Evolutionary conservation across 495 filamentous ascomycete genomes (phyloP).

Genomic region (Cercophora sp.): DNA sequence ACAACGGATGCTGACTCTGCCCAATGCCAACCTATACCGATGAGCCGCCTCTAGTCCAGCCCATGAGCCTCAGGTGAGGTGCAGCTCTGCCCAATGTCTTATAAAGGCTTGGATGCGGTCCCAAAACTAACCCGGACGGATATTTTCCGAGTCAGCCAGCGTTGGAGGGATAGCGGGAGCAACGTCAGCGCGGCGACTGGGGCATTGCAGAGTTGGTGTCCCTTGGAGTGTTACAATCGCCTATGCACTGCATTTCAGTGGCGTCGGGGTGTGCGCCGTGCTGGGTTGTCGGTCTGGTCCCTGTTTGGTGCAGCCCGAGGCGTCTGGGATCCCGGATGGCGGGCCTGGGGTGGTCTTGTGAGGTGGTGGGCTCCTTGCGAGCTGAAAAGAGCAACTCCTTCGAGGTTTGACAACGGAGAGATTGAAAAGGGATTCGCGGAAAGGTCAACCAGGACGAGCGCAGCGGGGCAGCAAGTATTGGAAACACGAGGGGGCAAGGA

Average conservation of each 20-base stretch:
- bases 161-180: conserved; percentile 2
- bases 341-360: conserved; percentile 4
- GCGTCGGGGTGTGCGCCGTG: conserved; percentile 15
- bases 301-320: conserved; percentile 6
- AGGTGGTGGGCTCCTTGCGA: neutral
- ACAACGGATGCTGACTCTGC: conserved; percentile 5
- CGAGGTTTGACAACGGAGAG: neutral
- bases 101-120: conserved; percentile 13
- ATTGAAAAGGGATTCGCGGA: neutral
- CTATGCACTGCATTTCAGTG: conserved; percentile 24
- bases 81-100: conserved; percentile 12
- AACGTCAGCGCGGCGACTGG: conserved; percentile 12
- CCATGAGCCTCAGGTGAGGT: conserved; percentile 11
- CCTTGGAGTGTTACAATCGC: conserved; percentile 25
- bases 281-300: conserved; percentile 3
- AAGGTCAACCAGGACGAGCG: neutral
- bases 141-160: conserved; percentile 15
- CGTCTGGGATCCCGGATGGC: conserved; percentile 9
- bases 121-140: conserved; percentile 14
- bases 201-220: conserved; percentile 9
- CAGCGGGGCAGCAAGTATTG: conserved; percentile 19
- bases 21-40: conserved; percentile 19
- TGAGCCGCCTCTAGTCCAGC: conserved; percentile 18
- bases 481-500: conserved; percentile 10
- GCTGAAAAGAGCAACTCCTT: conserved; percentile 1